These are phyloP conservation scores for Sodiomyces alkalinus DNA, from an alignment of 2,329 filamentous ascomycete genomes.

Conservation along the genomic window DNA sequence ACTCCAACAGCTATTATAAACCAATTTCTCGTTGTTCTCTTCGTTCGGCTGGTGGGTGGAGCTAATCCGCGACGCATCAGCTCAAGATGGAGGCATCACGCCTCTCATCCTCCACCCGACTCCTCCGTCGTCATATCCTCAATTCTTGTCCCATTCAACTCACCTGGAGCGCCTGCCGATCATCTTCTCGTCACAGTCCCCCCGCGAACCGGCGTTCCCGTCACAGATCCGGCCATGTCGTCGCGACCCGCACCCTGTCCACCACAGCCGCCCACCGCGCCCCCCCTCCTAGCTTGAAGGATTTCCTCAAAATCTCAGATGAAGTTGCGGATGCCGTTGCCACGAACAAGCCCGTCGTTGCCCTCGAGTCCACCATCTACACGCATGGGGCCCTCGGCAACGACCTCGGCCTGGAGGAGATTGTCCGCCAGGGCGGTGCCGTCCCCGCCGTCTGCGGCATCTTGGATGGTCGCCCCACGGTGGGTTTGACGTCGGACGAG, in stretches of 20 bases:
- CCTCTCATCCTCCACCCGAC: no score
- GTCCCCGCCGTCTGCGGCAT: slow-evolving; percentile 87
- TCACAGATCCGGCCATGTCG: no score
- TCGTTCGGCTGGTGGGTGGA: no score
- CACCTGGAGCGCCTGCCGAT: no score
- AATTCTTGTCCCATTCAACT: no score
- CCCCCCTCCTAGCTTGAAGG: slow-evolving; percentile 16
- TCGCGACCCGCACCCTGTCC: slow-evolving; percentile 2
- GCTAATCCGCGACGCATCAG: no score
- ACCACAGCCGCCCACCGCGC: slow-evolving; percentile 1
- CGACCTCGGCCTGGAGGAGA: slow-evolving; percentile 55
- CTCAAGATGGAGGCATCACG: no score
- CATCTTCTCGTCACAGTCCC: no score
- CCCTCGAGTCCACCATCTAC: slow-evolving; percentile 91
- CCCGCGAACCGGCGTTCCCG: no score
- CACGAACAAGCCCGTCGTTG: slow-evolving; percentile 68
- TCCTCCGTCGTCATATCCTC: no score
- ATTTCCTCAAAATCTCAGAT: slow-evolving; percentile 56
- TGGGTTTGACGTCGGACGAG: slow-evolving; percentile 62
- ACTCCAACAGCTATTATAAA: no score
- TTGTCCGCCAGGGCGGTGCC: slow-evolving; percentile 67
- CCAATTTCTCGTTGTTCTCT: no score
- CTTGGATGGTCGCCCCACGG: slow-evolving; percentile 64
- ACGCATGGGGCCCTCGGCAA: slow-evolving; percentile 82
- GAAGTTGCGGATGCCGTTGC: slow-evolving; percentile 69